phyloP scores from a whole-genome alignment of 2,329 filamentous ascomycete species.

The Xylariaceae sp. region DNA sequence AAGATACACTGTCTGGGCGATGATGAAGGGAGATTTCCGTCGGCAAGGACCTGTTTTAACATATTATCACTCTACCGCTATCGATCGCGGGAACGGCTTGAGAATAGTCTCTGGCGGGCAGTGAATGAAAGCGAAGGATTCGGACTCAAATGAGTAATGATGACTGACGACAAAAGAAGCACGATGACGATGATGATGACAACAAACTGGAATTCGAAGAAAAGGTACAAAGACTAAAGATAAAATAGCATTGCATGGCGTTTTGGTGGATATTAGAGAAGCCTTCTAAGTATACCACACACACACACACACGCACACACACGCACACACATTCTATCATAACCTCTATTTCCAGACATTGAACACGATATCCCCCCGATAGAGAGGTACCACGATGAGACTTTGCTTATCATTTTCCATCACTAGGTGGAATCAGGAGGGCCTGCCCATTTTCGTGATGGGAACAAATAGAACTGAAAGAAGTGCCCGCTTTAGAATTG shows the following conservation, averaged over 20 bases:
- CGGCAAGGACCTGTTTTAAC: conserved; percentile 89
- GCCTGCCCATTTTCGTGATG: too few species aligned
- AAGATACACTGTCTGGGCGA: conserved; percentile 70
- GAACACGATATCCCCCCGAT: too few species aligned
- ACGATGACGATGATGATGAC: conserved; percentile 18
- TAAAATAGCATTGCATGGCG: conserved; percentile 15
- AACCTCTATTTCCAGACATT: too few species aligned
- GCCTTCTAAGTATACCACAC: not conserved
- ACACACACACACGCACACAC: not conserved
- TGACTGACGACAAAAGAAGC: not conserved
- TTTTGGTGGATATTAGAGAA: conserved; percentile 11
- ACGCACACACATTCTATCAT: too few species aligned
- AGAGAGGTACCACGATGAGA: too few species aligned
- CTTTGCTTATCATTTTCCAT: too few species aligned
- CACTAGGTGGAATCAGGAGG: too few species aligned
- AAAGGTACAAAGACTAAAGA: conserved; percentile 2
- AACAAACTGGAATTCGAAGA: too few species aligned
- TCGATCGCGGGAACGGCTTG: conserved; percentile 57
- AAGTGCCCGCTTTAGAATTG: too few species aligned
- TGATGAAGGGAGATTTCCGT: conserved; percentile 69
- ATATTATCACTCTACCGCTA: conserved; percentile 73
- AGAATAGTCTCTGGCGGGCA: conserved; percentile 72
- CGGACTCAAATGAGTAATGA: conserved; percentile 49
- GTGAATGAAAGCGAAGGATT: conserved; percentile 91
- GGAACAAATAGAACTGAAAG: too few species aligned